Percentiles rank a stretch among this genome's conserved stretches.
These are phyloP conservation scores for Kluyveromyces lactis DNA, from an alignment of 805 yeast genomes.

Conservation along the genomic window DNA sequence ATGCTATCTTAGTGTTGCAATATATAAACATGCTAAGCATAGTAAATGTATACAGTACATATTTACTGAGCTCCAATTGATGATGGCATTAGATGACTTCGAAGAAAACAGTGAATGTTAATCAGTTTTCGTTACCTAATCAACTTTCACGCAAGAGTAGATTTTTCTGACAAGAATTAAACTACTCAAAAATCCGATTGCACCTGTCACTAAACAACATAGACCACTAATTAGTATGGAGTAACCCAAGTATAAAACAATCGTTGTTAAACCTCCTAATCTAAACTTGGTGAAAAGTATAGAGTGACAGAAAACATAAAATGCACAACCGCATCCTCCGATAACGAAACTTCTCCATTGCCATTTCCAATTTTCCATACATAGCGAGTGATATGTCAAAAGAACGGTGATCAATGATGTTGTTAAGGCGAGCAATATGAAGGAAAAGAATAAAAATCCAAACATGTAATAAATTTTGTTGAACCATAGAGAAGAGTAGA, in stretches of 20 bases:
- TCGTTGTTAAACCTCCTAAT: constrained; percentile 66
- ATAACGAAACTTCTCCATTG: constrained; percentile 92
- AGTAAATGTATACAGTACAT: too few species aligned
- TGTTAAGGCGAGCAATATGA: constrained; percentile 72
- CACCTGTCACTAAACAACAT: constrained; percentile 76
- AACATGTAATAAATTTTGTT: constrained; percentile 94
- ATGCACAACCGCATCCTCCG: constrained; percentile 84
- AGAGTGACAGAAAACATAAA: constrained; percentile 80
- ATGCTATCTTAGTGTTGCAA: too few species aligned
- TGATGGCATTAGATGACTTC: too few species aligned
- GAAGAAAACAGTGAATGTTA: too few species aligned
- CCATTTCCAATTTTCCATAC: constrained; percentile 93
- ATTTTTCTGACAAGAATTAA: constrained; percentile 70
- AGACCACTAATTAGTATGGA: constrained; percentile 60
- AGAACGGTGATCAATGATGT: constrained; percentile 73
- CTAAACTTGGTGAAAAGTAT: constrained; percentile 61
- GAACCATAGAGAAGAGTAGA: constrained; percentile 87
- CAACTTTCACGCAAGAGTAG: constrained; percentile 81
- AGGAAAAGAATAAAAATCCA: constrained; percentile 88
- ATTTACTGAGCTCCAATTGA: too few species aligned
- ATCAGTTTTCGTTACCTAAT: constrained; percentile 31
- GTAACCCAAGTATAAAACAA: constrained; percentile 77
- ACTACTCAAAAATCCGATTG: constrained; percentile 74
- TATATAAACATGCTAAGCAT: too few species aligned
- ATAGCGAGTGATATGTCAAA: constrained; percentile 73